Evolutionary conservation across 2,329 filamentous ascomycete genomes (phyloP).

Genomic region (Aplosporella prunicola): DNA sequence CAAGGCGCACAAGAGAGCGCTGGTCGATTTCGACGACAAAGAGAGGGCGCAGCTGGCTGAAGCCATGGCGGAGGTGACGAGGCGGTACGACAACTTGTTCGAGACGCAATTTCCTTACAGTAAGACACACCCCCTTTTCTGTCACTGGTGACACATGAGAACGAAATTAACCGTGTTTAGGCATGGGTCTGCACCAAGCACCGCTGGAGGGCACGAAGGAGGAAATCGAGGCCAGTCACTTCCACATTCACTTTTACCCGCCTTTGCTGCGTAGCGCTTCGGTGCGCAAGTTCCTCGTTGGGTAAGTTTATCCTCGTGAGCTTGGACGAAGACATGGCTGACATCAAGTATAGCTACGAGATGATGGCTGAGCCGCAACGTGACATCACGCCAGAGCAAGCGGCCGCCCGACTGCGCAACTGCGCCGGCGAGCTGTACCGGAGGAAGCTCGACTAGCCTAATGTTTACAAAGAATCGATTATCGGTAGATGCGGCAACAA

Average conservation of each 20-base stretch:
- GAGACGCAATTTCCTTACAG: conserved; percentile 95
- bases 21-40: conserved; percentile 66
- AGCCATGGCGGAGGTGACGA: conserved; percentile 75
- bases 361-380: conserved; percentile 95
- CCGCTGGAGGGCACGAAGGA: conserved; percentile 72
- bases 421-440: conserved; percentile 81
- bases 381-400: conserved; percentile 96
- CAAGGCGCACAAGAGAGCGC: conserved; percentile 71
- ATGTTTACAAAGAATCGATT: too few relatives aligned
- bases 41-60: conserved; percentile 72
- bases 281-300: conserved; percentile 91
- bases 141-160: conserved; percentile 10
- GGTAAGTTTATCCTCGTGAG: conserved; percentile 33
- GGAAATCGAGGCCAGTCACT: conserved; percentile 74
- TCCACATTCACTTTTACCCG: conserved; percentile 97
- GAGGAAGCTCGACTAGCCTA: conserved; percentile 53
- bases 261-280: conserved; percentile 86
- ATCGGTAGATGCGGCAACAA: too few relatives aligned
- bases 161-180: conserved; percentile 27
- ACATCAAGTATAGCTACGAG: conserved; percentile 52
- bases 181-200: conserved; percentile 92
- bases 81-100: conserved; percentile 93
- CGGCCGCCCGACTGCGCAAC: conserved; percentile 63
- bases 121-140: too few relatives aligned
- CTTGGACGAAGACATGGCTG: not conserved